Conservation (phyloP, 106 monocot species). For the Dendrobium catenatum region DNA sequence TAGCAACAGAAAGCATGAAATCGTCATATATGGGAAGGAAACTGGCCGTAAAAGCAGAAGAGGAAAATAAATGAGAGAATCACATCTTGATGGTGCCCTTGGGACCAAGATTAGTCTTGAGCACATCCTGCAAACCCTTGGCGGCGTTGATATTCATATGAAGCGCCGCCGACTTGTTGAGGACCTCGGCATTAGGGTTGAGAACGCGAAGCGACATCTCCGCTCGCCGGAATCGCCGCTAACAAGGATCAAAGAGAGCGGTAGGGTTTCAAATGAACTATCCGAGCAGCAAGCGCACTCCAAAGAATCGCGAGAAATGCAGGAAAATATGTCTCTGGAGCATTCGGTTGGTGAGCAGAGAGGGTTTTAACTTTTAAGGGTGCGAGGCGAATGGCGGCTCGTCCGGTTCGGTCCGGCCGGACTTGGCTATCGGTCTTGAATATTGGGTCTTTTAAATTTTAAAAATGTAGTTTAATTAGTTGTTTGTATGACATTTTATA, state of each 20-base stretch:
- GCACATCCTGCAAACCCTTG: constrained; percentile 88
- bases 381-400: no score
- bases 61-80: neutral
- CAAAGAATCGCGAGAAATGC: neutral
- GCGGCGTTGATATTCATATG: constrained; percentile 99
- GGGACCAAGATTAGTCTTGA: constrained; percentile 95
- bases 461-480: no score
- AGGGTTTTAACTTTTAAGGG: neutral
- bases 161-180: constrained; percentile 89
- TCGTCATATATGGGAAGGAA: neutral
- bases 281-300: no score
- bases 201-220: constrained; percentile 81
- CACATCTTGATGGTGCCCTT: constrained; percentile 97
- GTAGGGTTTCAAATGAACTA: constrained; percentile 5
- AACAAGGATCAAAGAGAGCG: neutral
- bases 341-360: neutral
- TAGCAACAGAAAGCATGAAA: constrained; percentile 5
- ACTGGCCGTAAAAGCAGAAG: neutral
- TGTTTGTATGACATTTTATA: no score
- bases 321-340: neutral
- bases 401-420: no score
- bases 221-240: neutral
- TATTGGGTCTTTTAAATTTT: no score
- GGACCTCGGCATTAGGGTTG: constrained; percentile 93
- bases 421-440: no score